Evolutionary conservation across 1,284 basidiomycete species (phyloP).

Genomic region (Marasmius sp.): DNA sequence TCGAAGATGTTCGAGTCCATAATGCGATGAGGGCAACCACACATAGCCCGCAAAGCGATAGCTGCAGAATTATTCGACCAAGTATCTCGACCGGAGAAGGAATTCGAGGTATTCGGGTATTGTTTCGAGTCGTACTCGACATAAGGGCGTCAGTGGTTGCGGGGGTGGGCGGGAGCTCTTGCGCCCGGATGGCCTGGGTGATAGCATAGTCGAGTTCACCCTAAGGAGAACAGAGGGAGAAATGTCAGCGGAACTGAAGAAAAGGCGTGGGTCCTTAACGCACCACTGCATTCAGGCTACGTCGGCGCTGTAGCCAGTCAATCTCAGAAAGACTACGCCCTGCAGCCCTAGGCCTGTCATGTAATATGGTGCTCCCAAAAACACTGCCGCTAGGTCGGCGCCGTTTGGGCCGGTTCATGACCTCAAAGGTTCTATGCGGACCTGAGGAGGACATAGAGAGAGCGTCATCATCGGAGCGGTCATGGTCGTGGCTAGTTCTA

Average conservation of each 20-base stretch:
- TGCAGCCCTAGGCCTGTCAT: constrained; percentile 24
- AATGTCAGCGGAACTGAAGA: constrained; percentile 6
- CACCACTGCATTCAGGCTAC: constrained; percentile 68
- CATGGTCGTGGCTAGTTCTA: constrained; percentile 43
- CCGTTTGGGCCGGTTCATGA: constrained; percentile 64
- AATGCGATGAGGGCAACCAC: constrained; percentile 57
- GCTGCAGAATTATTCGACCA: constrained; percentile 56
- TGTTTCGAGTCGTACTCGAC: constrained; percentile 23
- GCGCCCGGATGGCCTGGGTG: constrained; percentile 44
- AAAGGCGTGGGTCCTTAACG: constrained; percentile 27
- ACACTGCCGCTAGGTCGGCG: constrained; percentile 25
- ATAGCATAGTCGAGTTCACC: constrained; percentile 68
- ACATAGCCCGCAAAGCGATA: constrained; percentile 56
- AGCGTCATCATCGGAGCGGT: constrained; percentile 25
- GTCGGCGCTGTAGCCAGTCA: constrained; percentile 71
- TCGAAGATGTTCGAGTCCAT: constrained; percentile 51
- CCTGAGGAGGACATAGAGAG: constrained; percentile 34
- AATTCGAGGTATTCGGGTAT: constrained; percentile 30
- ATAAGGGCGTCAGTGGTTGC: constrained; percentile 51
- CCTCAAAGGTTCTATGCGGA: constrained; percentile 61
- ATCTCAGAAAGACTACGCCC: constrained; percentile 59
- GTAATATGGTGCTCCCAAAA: not conserved
- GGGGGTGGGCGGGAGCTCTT: constrained; percentile 45
- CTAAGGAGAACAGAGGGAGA: constrained; percentile 33
- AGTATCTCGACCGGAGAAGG: constrained; percentile 41